Conservation (phyloP, 768 basidiomycete species). For the Boletus coccyginus region DNA sequence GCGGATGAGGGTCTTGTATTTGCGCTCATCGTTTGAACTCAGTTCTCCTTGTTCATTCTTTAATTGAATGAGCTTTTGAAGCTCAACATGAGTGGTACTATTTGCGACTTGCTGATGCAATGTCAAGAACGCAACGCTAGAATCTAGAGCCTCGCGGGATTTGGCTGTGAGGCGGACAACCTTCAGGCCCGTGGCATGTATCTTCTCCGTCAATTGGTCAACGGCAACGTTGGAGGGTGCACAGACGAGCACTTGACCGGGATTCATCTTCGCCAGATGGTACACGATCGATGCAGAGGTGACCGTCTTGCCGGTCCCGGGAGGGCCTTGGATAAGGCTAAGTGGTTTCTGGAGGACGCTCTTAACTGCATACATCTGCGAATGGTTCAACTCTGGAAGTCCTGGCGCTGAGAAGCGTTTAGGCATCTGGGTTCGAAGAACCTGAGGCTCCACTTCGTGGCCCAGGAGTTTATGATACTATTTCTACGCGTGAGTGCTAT, state of each 20-base stretch:
- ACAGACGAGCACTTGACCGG: slow-evolving; percentile 97
- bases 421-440: slow-evolving; percentile 88
- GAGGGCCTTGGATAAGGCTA: slow-evolving; percentile 96
- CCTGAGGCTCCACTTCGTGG: slow-evolving; percentile 95
- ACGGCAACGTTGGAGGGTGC: slow-evolving; percentile 99
- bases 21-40: slow-evolving; percentile 94
- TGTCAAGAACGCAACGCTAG: slow-evolving; percentile 91
- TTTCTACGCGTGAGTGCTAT: slow-evolving; percentile 1
- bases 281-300: slow-evolving; percentile 99
- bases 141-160: slow-evolving; percentile 96
- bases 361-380: slow-evolving; percentile 99
- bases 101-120: slow-evolving; percentile 98
- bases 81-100: slow-evolving; percentile 91
- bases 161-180: slow-evolving; percentile 98
- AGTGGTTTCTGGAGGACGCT: slow-evolving; percentile 97
- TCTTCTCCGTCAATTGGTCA: slow-evolving; percentile 98
- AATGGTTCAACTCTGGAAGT: slow-evolving; percentile 97
- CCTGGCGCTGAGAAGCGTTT: slow-evolving; percentile 97
- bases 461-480: slow-evolving; percentile 99
- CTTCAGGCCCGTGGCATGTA: slow-evolving; percentile 97
- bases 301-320: slow-evolving; percentile 98
- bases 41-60: slow-evolving; percentile 98
- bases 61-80: slow-evolving; percentile 96
- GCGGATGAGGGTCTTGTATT: slow-evolving; percentile 93
- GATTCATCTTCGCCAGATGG: slow-evolving; percentile 99